A percentile compares a stretch with the other conserved stretches of the same genome.
Conservation (phyloP, 306 rosid genomes). For the Cucurbita maxima region DNA sequence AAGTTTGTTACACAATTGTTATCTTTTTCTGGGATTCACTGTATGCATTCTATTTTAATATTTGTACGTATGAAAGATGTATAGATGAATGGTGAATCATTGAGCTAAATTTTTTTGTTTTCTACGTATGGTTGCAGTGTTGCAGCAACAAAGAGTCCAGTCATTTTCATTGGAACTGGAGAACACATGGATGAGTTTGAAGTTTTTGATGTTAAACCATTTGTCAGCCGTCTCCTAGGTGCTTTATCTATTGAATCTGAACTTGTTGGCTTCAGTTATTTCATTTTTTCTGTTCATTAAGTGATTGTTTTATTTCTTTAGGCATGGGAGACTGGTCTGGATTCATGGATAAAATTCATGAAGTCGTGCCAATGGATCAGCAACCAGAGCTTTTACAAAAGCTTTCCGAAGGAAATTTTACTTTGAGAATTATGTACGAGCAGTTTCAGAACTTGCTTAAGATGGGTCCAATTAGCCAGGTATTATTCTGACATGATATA, state of each 20-base stretch:
- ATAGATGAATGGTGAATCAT: background rate
- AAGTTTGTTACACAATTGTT: background rate
- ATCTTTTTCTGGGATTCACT: background rate
- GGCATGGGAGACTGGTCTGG: conserved; percentile 94
- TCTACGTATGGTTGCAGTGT: conserved; percentile 29
- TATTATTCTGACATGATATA: conserved; percentile 11
- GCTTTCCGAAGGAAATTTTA: conserved; percentile 72
- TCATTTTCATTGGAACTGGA: conserved; percentile 74
- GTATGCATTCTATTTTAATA: background rate
- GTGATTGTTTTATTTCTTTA: conserved; percentile 7
- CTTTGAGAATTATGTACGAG: conserved; percentile 77
- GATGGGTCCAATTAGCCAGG: conserved; percentile 74
- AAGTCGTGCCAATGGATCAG: conserved; percentile 89
- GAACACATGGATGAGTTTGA: conserved; percentile 86
- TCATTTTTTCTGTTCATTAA: background rate
- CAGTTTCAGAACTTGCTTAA: conserved; percentile 67
- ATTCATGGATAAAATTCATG: conserved; percentile 73
- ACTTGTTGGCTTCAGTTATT: background rate
- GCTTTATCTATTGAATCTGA: background rate
- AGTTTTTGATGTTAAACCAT: conserved; percentile 72
- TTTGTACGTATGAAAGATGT: background rate
- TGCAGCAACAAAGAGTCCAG: conserved; percentile 86
- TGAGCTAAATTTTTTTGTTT: background rate
- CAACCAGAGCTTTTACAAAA: conserved; percentile 76
- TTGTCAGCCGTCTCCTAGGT: conserved; percentile 82